Base-by-base conservation (phyloP, 768 basidiomycete genomes). In the Udeniomyces megalosporus region DNA sequence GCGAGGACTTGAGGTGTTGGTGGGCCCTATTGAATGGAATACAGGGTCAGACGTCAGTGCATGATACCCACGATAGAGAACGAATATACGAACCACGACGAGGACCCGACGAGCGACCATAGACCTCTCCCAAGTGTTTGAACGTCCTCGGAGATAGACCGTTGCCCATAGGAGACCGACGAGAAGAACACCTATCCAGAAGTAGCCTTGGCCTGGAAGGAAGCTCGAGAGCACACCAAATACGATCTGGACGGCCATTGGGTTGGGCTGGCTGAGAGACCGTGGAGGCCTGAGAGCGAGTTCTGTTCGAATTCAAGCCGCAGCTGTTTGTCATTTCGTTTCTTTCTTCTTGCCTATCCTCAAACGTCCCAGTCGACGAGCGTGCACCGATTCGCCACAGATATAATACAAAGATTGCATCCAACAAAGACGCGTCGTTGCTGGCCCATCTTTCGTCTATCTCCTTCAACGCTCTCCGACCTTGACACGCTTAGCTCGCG, bases 1-100 rank as follows among this genome's bases (percentile, higher is more conserved):
- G 63, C 32, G 51, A 65, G 58, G 15, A 58, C 53, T 34, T 54
- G 58, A 10, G 63, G 57, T 26, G 63, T 65, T 5, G 63, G 63
- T 26, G 57, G 58, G 0, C 63, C 63, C 63, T 65, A 45, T 2
- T 26, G 20, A 22, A 1, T 29, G 4, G 20, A 22, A 26, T 22
- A 35, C 17, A 4, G n/a, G 50, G 2, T 20, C 1, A 45, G 22
- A 57, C 20, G 26, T 4, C 3, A 11, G 26, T 47, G 12, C 24
- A 15, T 26, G 31, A 10, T 52, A 22, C 14, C 14, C 3, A 32
- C 7, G 7, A n/a, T 38, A 22, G 26, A 2, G 0, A 14, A 15
- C n/a, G 14, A n/a, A 62, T 12, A 11, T 2, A 65, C 63, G 38
- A 20, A 65, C 63, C 47, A 65, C 58, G 28, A 65, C 63, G 53